These are phyloP conservation scores for Grifola frondosa DNA, from an alignment of 1,284 basidiomycete species.

Conservation along the genomic window DNA sequence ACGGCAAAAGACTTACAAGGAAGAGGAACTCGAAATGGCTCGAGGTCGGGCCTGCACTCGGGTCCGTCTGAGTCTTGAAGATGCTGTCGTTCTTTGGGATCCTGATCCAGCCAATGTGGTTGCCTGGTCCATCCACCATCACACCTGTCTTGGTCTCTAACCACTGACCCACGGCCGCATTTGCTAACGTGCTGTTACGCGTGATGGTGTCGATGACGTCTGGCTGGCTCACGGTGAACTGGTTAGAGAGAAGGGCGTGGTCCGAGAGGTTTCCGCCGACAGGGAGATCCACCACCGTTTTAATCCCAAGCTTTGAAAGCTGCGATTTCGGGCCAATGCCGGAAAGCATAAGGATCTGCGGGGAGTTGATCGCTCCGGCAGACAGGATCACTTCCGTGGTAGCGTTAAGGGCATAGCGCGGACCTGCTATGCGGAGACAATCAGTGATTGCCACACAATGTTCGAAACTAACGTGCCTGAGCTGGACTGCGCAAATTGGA, in stretches of 20 bases:
- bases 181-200: slow-evolving; percentile 18
- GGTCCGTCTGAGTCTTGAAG: slow-evolving; percentile 10
- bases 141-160: slow-evolving; percentile 20
- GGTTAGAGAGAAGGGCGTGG: slow-evolving; percentile 30
- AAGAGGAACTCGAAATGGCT: slow-evolving; percentile 20
- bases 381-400: slow-evolving; percentile 31
- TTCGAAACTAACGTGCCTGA: slow-evolving; percentile 13
- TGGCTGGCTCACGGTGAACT: slow-evolving; percentile 22
- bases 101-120: slow-evolving; percentile 26
- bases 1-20: slow-evolving; percentile 9
- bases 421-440: slow-evolving; percentile 4
- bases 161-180: slow-evolving; percentile 23
- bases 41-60: slow-evolving; percentile 16
- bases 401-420: slow-evolving; percentile 19
- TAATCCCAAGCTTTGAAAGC: slow-evolving; percentile 24
- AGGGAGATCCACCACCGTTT: slow-evolving; percentile 31
- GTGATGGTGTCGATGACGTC: slow-evolving; percentile 24
- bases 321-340: slow-evolving; percentile 22
- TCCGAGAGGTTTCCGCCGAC: slow-evolving; percentile 40
- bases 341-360: slow-evolving; percentile 29
- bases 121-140: slow-evolving; percentile 21
- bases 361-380: slow-evolving; percentile 37
- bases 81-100: slow-evolving; percentile 17
- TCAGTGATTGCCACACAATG: not conserved
- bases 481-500: slow-evolving; percentile 31